Base-by-base conservation (phyloP, 2,329 filamentous ascomycete genomes). In the Curvularia spicifera region DNA sequence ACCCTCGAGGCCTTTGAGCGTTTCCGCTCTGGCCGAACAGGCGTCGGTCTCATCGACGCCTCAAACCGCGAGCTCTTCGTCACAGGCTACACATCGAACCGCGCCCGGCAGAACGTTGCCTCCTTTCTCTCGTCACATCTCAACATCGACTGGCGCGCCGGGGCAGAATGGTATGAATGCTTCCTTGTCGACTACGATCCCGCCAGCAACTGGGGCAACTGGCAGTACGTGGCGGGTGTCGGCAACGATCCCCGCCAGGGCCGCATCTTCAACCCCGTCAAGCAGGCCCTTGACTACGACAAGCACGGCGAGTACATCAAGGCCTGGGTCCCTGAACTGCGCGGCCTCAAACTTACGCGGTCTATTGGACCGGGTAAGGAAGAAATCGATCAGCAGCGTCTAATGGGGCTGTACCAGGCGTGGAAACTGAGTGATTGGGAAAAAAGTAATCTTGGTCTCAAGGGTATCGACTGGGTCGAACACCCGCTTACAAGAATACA, bases 121-220 rank as follows among this genome's bases (percentile, higher is more conserved):
- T 89, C 83, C 15, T 94, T 91, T 71, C 78, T 93, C 1, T 78
- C 89, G 0, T 91, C 91, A 64, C 89, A 91, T 60, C 79, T 93
- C 3, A 82, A 83, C 1, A 87, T 94, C 22, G 91, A 94, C 74
- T 95, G 91, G 91, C 85, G 90, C 0, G 82, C 91, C 13, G 91
- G 91, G 0, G 91, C 90, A 0, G 91, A 93, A 72, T 94, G 89
- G 89, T 94, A 93, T 70, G 91, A 94, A 72, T 85, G 84, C 71
- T 79, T 90, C 70, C 81, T 93, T 3, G 81, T 89, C 29, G 91
- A 95, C 71, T 92, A 93, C 71, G 91, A 94, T 65, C 83, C 90
- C 0, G 86, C 84, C 13, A 89, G 84, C 58, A 93, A 93, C 65
- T 94, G 90, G 90, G 87, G 87, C 9, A 93, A 92, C 68, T 93